A percentile compares a stretch with the other conserved stretches of the same genome.
Evolutionary conservation across 2,329 filamentous ascomycete species (phyloP).

Genomic region (Cadophora sp.): DNA sequence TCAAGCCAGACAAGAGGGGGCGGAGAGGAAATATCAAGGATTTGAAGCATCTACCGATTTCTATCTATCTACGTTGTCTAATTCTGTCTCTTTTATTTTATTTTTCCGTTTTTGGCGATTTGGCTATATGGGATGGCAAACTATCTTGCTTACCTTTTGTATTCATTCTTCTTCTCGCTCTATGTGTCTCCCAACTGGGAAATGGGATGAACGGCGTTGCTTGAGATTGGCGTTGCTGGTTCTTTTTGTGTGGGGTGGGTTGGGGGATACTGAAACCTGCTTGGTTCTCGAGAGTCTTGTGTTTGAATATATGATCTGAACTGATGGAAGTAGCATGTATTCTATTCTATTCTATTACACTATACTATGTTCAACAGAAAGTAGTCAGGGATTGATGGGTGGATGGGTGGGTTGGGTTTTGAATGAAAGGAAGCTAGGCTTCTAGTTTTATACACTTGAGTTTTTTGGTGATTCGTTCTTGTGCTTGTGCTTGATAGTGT

Average conservation of each 20-base stretch:
- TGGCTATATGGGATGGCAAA: not conserved
- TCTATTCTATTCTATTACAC: not conserved
- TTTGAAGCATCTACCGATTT: not conserved
- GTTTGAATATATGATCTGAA: not conserved
- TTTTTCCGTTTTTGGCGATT: not conserved
- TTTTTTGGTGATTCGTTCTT: not conserved
- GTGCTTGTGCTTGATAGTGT: not conserved
- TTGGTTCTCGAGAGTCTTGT: too few species aligned
- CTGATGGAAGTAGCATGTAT: not conserved
- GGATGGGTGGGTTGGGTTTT: too few species aligned
- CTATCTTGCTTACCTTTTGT: not conserved
- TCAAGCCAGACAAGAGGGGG: constrained; percentile 5
- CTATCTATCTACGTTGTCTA: not conserved
- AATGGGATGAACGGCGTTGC: not conserved
- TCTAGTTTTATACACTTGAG: not conserved
- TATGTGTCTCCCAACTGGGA: too few species aligned
- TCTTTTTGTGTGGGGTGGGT: too few species aligned
- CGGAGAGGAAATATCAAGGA: not conserved
- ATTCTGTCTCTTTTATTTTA: too few species aligned
- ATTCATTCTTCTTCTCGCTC: not conserved
- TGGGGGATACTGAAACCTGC: too few species aligned
- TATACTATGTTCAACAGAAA: too few species aligned
- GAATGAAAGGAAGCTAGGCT: not conserved
- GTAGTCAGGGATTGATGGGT: not conserved
- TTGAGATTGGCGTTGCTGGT: not conserved